phyloP scores from a whole-genome alignment of 2,329 filamentous ascomycete genomes.

The Claviceps africana region DNA sequence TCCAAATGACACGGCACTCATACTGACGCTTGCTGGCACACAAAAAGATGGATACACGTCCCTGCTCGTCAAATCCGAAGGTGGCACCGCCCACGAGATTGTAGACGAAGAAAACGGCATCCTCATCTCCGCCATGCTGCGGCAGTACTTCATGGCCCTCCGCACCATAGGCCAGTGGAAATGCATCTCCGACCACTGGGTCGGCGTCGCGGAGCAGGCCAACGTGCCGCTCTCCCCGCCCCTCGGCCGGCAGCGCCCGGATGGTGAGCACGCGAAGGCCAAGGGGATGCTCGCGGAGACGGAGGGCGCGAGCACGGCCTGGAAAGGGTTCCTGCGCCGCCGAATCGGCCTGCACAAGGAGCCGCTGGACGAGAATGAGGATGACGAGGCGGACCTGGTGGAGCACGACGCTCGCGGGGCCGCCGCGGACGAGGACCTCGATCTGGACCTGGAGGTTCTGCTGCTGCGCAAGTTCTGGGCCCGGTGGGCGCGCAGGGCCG shows the following conservation, averaged over 20 bases:
- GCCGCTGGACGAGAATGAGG: slow-evolving; percentile 24
- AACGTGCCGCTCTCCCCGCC: slow-evolving; percentile 24
- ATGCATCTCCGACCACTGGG: slow-evolving; percentile 58
- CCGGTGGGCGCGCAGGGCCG: slow-evolving; percentile 60
- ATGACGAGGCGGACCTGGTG: slow-evolving; percentile 26
- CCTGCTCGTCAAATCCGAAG: slow-evolving; percentile 61
- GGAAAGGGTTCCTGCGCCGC: slow-evolving; percentile 23
- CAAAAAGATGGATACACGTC: slow-evolving; percentile 58
- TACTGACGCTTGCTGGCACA: too few relatives aligned
- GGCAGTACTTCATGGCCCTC: slow-evolving; percentile 82
- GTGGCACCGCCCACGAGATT: slow-evolving; percentile 62
- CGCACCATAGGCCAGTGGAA: slow-evolving; percentile 72
- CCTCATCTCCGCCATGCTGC: slow-evolving; percentile 70
- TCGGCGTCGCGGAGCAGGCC: slow-evolving; percentile 46
- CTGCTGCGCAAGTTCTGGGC: slow-evolving; percentile 54
- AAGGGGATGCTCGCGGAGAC: slow-evolving; percentile 1
- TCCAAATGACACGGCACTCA: not conserved
- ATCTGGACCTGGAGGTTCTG: slow-evolving; percentile 42
- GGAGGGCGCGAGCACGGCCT: slow-evolving; percentile 14
- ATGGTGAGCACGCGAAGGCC: too few relatives aligned
- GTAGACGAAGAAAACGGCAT: slow-evolving; percentile 79
- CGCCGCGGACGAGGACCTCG: slow-evolving; percentile 17
- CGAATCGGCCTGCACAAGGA: slow-evolving; percentile 20
- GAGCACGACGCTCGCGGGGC: slow-evolving; percentile 1
- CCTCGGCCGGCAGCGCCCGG: slow-evolving; percentile 8